phyloP scores from a whole-genome alignment of 345 rosid genomes.

The Brassica juncea region DNA sequence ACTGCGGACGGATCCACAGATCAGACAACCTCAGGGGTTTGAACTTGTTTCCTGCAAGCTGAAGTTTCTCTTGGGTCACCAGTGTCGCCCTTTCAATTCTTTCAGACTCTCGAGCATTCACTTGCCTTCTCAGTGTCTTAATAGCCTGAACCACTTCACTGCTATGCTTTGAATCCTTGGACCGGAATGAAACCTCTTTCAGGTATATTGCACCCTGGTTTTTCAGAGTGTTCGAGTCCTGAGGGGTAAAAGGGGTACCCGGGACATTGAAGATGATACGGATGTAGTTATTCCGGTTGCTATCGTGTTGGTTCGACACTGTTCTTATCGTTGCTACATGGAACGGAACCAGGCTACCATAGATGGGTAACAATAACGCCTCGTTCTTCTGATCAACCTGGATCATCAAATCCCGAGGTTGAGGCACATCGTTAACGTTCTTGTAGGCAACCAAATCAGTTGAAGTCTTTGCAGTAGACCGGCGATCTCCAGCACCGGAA shows the following conservation, averaged over 20 bases:
- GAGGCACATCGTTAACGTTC: slow-evolving; percentile 77
- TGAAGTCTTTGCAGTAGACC: slow-evolving; percentile 50
- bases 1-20: slow-evolving; percentile 85
- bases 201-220: slow-evolving; percentile 72
- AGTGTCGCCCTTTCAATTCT: slow-evolving; percentile 91
- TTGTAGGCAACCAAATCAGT: slow-evolving; percentile 82
- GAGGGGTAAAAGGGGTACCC: slow-evolving; percentile 42
- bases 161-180: slow-evolving; percentile 89
- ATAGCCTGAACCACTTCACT: slow-evolving; percentile 84
- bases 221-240: slow-evolving; percentile 42
- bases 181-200: slow-evolving; percentile 84
- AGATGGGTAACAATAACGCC: slow-evolving; percentile 79
- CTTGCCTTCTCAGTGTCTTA: slow-evolving; percentile 78
- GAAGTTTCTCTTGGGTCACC: slow-evolving; percentile 87
- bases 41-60: slow-evolving; percentile 76
- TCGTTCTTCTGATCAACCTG: slow-evolving; percentile 89
- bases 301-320: slow-evolving; percentile 88
- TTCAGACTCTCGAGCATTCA: slow-evolving; percentile 83
- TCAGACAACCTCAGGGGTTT: slow-evolving; percentile 81
- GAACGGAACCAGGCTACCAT: slow-evolving; percentile 89
- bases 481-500: slow-evolving; percentile 22
- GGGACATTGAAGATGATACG: slow-evolving; percentile 84
- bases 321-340: slow-evolving; percentile 92
- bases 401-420: slow-evolving; percentile 71
- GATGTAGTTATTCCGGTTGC: slow-evolving; percentile 79